These are phyloP conservation scores for Crithidia mellificae DNA, from an alignment of 208 protist species.

Conservation along the genomic window DNA sequence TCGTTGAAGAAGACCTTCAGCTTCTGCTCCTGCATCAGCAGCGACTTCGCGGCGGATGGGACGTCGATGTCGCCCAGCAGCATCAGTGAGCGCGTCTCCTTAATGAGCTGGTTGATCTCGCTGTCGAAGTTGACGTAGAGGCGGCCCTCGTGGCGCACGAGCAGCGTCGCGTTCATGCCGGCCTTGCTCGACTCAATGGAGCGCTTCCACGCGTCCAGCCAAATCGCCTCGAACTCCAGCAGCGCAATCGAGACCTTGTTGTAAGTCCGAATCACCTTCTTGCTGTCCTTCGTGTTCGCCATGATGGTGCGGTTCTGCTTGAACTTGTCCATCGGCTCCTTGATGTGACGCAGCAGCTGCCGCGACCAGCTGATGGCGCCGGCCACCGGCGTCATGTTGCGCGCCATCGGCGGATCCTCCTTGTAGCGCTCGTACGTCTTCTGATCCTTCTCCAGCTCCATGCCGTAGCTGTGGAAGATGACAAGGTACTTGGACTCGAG, in stretches of 20 bases:
- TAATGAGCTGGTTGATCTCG: conserved; percentile 96
- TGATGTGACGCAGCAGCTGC: conserved; percentile 96
- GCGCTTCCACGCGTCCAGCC: conserved; percentile 95
- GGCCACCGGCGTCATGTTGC: conserved; percentile 95
- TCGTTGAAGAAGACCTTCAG: conserved; percentile 96
- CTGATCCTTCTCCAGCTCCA: conserved; percentile 95
- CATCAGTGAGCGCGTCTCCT: conserved; percentile 95
- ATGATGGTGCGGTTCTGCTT: conserved; percentile 93
- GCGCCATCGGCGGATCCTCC: conserved; percentile 91
- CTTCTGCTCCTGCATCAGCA: conserved; percentile 95
- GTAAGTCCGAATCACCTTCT: conserved; percentile 96
- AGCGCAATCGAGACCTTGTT: conserved; percentile 95
- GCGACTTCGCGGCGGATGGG: conserved; percentile 82
- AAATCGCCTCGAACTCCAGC: conserved; percentile 96
- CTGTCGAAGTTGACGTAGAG: conserved; percentile 98
- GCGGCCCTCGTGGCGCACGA: conserved; percentile 93
- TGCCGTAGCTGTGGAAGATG: conserved; percentile 96
- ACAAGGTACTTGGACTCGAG: conserved; percentile 95
- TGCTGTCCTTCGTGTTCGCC: conserved; percentile 94
- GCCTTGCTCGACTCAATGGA: conserved; percentile 92
- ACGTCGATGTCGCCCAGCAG: conserved; percentile 93
- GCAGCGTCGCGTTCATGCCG: conserved; percentile 95
- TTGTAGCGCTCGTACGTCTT: conserved; percentile 97
- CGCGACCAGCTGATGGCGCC: conserved; percentile 95
- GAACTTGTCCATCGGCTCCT: conserved; percentile 97